These are phyloP conservation scores for Monosporascus sp. DNA, from an alignment of 2,329 filamentous ascomycete species.

Conservation along the genomic window DNA sequence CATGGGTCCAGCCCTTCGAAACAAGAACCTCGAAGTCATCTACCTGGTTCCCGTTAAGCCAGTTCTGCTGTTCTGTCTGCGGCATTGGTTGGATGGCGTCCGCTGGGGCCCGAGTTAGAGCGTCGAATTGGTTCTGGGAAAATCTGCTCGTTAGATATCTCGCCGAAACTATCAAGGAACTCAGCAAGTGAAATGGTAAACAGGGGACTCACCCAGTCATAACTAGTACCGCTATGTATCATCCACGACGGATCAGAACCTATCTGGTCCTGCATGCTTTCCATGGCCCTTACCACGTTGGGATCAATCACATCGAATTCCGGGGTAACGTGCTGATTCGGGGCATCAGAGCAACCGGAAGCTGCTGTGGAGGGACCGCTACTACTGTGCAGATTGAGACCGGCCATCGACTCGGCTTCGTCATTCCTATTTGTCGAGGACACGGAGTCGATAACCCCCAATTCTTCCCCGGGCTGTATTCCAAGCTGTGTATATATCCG, in stretches of 20 bases:
- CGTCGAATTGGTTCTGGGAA: conserved; percentile 21
- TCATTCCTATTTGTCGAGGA: background rate
- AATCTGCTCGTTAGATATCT: conserved; percentile 7
- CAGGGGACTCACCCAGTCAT: conserved; percentile 23
- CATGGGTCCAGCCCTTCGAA: background rate
- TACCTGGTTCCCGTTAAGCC: background rate
- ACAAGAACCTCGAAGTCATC: background rate
- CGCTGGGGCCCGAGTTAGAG: conserved; percentile 15
- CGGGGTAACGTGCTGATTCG: conserved; percentile 6
- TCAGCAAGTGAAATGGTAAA: background rate
- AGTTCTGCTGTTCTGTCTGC: conserved; percentile 4
- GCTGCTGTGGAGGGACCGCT: conserved; percentile 4
- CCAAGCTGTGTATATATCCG: conserved; percentile 31
- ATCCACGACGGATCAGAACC: conserved; percentile 17
- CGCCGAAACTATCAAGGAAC: background rate
- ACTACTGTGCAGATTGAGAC: conserved; percentile 12
- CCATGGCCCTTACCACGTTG: conserved; percentile 4
- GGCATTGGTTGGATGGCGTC: conserved; percentile 12
- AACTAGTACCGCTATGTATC: conserved; percentile 13
- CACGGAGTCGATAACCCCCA: background rate
- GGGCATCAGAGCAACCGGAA: conserved; percentile 6
- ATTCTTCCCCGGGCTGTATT: conserved; percentile 4
- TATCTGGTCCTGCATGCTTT: conserved; percentile 6
- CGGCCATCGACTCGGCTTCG: conserved; percentile 11
- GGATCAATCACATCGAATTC: conserved; percentile 11